A percentile compares a stretch with the other conserved stretches of the same genome.
Evolutionary conservation across 2,329 filamentous ascomycete genomes (phyloP).

Genomic region (Penicillium sclerotigenum): DNA sequence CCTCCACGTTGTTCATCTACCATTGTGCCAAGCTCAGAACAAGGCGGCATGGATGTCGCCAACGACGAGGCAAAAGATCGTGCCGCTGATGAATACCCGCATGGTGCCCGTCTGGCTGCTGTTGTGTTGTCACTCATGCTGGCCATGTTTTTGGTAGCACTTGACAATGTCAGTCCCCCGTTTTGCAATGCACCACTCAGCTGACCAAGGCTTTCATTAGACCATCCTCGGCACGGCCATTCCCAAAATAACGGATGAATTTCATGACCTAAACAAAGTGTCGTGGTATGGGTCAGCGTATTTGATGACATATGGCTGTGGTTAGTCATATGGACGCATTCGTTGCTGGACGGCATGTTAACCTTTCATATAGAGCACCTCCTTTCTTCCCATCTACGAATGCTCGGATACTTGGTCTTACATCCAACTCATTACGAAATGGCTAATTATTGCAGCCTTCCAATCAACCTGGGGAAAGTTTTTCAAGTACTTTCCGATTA

Average conservation of each 20-base stretch:
- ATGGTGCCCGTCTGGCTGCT: neutral
- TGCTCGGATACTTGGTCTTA: neutral
- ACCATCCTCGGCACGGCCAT: conserved; percentile 17
- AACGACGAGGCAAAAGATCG: neutral
- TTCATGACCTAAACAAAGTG: conserved; percentile 29
- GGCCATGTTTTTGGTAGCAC: neutral
- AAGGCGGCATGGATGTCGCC: neutral
- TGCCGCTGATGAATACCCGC: neutral
- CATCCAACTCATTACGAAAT: neutral
- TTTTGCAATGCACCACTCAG: neutral
- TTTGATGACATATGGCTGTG: conserved; percentile 30
- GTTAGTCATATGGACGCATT: neutral
- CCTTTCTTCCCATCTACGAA: neutral
- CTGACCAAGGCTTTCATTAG: neutral
- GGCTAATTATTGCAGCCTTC: conserved; percentile 22
- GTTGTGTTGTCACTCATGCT: neutral
- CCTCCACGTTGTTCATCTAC: neutral
- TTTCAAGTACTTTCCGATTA: conserved; percentile 34
- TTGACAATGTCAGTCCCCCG: neutral
- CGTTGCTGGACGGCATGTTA: neutral
- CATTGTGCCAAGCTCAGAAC: neutral
- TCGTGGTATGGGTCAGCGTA: conserved; percentile 40
- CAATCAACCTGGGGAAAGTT: conserved; percentile 35
- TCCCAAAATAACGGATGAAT: conserved; percentile 29
- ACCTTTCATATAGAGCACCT: neutral